A percentile compares a stretch with the other conserved stretches of the same genome.
These are phyloP conservation scores for Lantana camara DNA, from an alignment of 257 asterid species.

Conservation along the genomic window DNA sequence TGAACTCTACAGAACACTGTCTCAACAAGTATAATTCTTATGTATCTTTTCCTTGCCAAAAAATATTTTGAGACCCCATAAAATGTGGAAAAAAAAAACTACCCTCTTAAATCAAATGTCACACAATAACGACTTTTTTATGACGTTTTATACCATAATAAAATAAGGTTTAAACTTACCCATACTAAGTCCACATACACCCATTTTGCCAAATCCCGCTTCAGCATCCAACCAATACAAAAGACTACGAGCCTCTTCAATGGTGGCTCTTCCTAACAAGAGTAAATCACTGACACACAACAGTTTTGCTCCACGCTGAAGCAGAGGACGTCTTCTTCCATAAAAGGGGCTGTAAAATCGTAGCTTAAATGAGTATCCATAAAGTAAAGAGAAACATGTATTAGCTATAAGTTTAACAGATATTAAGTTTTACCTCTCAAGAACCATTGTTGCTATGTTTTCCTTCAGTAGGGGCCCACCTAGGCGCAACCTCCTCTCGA, in stretches of 20 bases:
- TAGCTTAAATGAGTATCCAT: constrained; percentile 22
- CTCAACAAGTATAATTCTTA: not conserved
- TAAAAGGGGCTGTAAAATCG: constrained; percentile 81
- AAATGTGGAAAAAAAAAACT: too few relatives aligned
- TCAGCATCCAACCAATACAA: constrained; percentile 85
- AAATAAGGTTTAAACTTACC: constrained; percentile 65
- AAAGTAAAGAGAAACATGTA: constrained; percentile 12
- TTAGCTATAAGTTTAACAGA: constrained; percentile 6
- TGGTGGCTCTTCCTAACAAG: constrained; percentile 89
- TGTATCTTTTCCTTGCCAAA: not conserved
- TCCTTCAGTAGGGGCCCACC: constrained; percentile 91
- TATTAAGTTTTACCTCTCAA: constrained; percentile 65
- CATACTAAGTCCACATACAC: constrained; percentile 98
- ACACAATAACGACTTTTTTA: too few relatives aligned
- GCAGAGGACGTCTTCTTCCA: constrained; percentile 89
- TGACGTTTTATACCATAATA: too few relatives aligned
- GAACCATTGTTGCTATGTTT: constrained; percentile 97
- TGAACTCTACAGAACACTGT: not conserved
- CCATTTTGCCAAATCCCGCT: constrained; percentile 92
- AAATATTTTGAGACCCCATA: too few relatives aligned
- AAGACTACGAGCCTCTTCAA: constrained; percentile 93
- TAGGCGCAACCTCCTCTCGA: constrained; percentile 92
- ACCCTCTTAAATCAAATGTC: too few relatives aligned
- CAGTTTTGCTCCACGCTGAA: constrained; percentile 90
- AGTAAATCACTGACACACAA: constrained; percentile 94